Conservation (phyloP, 805 yeast genomes). For the Zygosaccharomyces siamensis region DNA sequence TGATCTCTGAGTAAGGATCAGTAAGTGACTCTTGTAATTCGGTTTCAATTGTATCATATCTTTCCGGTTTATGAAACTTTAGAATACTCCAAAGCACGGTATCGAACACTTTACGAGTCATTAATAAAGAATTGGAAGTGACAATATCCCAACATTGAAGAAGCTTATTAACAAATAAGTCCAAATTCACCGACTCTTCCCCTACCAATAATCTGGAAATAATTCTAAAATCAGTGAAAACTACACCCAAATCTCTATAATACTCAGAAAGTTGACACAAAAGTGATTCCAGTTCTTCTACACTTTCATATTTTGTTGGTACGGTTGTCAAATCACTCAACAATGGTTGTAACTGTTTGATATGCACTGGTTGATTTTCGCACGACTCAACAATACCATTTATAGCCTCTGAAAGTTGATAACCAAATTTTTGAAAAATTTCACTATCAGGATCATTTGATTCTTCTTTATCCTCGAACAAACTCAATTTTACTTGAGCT, state of each 20-base stretch:
- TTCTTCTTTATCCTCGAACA: not conserved
- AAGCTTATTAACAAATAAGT: slow-evolving; percentile 24
- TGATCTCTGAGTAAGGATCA: slow-evolving; percentile 15
- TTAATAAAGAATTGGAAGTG: slow-evolving; percentile 14
- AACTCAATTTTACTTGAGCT: not conserved
- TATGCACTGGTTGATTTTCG: slow-evolving; percentile 3
- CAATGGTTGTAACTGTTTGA: slow-evolving; percentile 9
- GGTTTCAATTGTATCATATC: slow-evolving; percentile 6
- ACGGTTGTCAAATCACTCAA: slow-evolving; percentile 15
- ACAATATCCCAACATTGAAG: slow-evolving; percentile 31
- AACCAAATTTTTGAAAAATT: slow-evolving; percentile 28
- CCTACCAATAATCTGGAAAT: slow-evolving; percentile 16
- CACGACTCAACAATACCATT: slow-evolving; percentile 17
- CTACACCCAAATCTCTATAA: slow-evolving; percentile 21
- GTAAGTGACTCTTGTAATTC: slow-evolving; percentile 10
- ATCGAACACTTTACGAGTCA: slow-evolving; percentile 21
- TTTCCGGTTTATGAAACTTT: slow-evolving; percentile 12
- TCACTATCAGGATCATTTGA: slow-evolving; percentile 11
- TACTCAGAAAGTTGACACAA: slow-evolving; percentile 26
- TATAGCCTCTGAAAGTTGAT: slow-evolving; percentile 23
- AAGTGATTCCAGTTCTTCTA: slow-evolving; percentile 27
- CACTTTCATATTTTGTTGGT: slow-evolving; percentile 15
- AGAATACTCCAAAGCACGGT: slow-evolving; percentile 17
- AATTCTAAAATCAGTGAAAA: slow-evolving; percentile 16
- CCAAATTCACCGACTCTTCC: slow-evolving; percentile 20